phyloP scores from a whole-genome alignment of 208 protist species.

The Jaenimonas drosophilae region DNA sequence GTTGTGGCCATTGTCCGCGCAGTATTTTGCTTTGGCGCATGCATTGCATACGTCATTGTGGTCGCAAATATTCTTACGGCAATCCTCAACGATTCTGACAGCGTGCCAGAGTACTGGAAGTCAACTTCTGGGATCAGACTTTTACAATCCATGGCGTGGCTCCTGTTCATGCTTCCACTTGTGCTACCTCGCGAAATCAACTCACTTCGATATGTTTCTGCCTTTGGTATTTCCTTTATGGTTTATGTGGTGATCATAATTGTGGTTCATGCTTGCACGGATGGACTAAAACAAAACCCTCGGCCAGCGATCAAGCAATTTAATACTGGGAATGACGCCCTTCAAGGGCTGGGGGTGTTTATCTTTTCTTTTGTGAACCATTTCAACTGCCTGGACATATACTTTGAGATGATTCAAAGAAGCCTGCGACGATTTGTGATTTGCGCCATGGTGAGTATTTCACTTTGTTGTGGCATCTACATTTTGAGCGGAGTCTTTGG shows the following conservation, averaged over 20 bases:
- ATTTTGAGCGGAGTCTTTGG: not conserved
- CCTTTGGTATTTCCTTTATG: conserved; percentile 28
- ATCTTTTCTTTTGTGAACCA: conserved; percentile 58
- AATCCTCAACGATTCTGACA: conserved; percentile 8
- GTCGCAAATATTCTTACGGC: conserved; percentile 24
- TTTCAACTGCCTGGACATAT: conserved; percentile 26
- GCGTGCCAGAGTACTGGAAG: conserved; percentile 4
- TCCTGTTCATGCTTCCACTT: conserved; percentile 52
- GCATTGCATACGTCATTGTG: conserved; percentile 39
- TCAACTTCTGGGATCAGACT: conserved; percentile 4
- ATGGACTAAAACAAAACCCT: conserved; percentile 14
- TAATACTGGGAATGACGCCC: conserved; percentile 10
- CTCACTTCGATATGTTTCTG: conserved; percentile 53
- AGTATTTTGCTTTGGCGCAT: conserved; percentile 41
- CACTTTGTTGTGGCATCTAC: conserved; percentile 10
- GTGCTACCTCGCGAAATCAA: conserved; percentile 55
- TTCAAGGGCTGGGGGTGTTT: conserved; percentile 38
- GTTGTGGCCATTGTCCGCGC: conserved; percentile 30
- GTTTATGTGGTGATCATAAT: conserved; percentile 38
- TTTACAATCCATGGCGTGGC: conserved; percentile 18
- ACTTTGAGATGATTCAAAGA: conserved; percentile 16
- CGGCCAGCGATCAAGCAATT: conserved; percentile 14
- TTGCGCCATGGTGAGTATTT: conserved; percentile 18
- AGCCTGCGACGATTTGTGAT: conserved; percentile 19
- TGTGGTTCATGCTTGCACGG: conserved; percentile 23